Evolutionary conservation across 345 rosid species (phyloP).

Genomic region (Acer yangbiense): DNA sequence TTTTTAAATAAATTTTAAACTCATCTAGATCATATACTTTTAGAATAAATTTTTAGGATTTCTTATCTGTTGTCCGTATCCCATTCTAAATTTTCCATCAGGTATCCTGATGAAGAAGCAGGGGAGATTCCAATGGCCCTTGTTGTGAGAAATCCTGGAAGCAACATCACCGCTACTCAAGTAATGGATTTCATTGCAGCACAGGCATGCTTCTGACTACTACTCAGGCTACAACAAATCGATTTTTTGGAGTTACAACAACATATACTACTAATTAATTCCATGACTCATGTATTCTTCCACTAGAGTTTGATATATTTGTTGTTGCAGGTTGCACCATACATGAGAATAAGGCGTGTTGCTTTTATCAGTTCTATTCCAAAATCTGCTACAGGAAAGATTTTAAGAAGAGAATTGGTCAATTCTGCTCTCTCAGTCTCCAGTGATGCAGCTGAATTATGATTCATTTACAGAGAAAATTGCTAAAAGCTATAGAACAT

Average conservation of each 20-base stretch:
- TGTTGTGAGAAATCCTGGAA: conserved; percentile 82
- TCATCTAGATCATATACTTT: too few relatives aligned
- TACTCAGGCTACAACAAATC: too few relatives aligned
- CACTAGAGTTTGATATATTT: neutral
- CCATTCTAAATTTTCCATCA: conserved; percentile 23
- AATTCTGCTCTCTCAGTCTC: conserved; percentile 20
- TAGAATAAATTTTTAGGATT: too few relatives aligned
- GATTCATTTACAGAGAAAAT: too few relatives aligned
- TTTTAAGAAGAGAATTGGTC: conserved; percentile 67
- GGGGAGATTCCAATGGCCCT: conserved; percentile 96
- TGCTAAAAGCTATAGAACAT: too few relatives aligned
- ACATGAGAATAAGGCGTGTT: conserved; percentile 78
- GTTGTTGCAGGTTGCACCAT: conserved; percentile 73
- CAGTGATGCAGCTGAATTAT: too few relatives aligned
- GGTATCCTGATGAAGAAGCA: conserved; percentile 95
- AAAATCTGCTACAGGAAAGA: conserved; percentile 77
- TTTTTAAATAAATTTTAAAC: too few relatives aligned
- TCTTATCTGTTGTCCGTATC: too few relatives aligned
- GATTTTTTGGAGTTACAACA: too few relatives aligned
- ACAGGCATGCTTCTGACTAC: conserved; percentile 48
- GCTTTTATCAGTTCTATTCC: conserved; percentile 74
- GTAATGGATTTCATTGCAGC: conserved; percentile 68
- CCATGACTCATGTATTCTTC: too few relatives aligned
- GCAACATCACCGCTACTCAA: conserved; percentile 54
- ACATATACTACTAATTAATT: too few relatives aligned